These are phyloP conservation scores for Cladosporium sphaerospermum DNA, from an alignment of 2,329 filamentous ascomycete genomes.

Conservation along the genomic window DNA sequence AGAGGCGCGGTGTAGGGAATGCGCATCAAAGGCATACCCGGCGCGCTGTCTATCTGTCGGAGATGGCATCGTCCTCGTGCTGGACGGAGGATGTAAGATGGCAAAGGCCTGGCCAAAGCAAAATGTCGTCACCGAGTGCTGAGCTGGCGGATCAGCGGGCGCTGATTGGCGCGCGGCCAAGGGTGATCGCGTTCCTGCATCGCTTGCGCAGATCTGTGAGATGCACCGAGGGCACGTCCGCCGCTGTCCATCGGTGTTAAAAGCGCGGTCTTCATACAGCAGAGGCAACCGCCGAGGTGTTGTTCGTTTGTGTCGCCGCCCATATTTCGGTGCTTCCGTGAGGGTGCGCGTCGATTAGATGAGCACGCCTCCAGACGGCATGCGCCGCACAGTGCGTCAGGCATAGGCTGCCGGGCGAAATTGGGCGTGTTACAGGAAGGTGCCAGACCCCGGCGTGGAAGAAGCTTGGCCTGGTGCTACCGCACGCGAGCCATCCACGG, in stretches of 20 bases:
- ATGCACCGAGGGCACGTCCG: background rate
- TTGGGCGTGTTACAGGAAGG: slow-evolving; percentile 9
- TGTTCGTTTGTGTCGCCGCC: no score
- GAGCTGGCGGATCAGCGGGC: background rate
- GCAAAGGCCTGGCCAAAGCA: background rate
- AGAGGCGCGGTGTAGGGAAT: slow-evolving; percentile 87
- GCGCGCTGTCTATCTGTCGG: background rate
- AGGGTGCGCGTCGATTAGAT: no score
- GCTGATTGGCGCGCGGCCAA: slow-evolving; percentile 3
- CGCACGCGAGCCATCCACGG: no score
- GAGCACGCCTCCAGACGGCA: no score
- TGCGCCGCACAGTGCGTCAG: no score
- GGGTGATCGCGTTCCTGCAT: slow-evolving; percentile 10
- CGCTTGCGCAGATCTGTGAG: background rate
- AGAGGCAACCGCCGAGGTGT: no score
- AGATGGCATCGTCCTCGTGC: background rate
- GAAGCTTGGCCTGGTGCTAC: background rate
- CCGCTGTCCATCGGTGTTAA: no score
- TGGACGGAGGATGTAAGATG: background rate
- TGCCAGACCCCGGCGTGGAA: slow-evolving; percentile 6
- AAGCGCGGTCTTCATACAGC: no score
- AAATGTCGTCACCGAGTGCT: slow-evolving; percentile 8
- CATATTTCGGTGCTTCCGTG: no score
- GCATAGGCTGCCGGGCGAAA: background rate
- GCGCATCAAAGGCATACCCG: slow-evolving; percentile 52